Conservation (phyloP, 2,329 filamentous ascomycete genomes). For the Aspergillus ustus region DNA sequence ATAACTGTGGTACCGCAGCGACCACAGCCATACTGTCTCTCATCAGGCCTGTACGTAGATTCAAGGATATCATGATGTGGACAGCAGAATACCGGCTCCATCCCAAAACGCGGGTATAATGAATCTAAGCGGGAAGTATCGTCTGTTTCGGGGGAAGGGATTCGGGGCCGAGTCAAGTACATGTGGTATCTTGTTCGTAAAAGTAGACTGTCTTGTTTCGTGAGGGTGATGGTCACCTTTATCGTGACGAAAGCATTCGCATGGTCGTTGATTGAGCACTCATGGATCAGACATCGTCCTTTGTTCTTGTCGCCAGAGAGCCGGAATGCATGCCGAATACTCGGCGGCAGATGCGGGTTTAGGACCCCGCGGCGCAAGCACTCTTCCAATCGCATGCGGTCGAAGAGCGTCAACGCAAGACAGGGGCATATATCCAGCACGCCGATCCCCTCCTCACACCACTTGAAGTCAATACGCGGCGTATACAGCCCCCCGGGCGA, state of each 20-base stretch:
- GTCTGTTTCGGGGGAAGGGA: not conserved
- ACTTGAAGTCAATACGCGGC: not conserved
- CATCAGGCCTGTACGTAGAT: not conserved
- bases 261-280: slow-evolving; percentile 6
- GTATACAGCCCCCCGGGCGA: not conserved
- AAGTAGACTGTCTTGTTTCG: not conserved
- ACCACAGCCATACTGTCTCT: not conserved
- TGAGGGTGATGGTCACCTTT: not conserved
- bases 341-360: not conserved
- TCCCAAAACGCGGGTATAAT: not conserved
- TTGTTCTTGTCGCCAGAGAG: not conserved
- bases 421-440: slow-evolving; percentile 8
- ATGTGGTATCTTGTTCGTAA: not conserved
- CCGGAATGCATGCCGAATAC: not conserved
- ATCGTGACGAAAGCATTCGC: not conserved
- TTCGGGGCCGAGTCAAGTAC: slow-evolving; percentile 1
- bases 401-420: not conserved
- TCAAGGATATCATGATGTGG: slow-evolving; percentile 3
- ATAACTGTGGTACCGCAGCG: not conserved
- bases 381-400: not conserved
- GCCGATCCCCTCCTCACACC: not conserved
- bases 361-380: not conserved
- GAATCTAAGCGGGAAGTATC: not conserved
- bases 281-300: not conserved
- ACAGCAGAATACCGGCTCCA: slow-evolving; percentile 3